Base-by-base conservation (phyloP, 192 early-diverging fungal genomes). In the Funneliformis geosporum region DNA sequence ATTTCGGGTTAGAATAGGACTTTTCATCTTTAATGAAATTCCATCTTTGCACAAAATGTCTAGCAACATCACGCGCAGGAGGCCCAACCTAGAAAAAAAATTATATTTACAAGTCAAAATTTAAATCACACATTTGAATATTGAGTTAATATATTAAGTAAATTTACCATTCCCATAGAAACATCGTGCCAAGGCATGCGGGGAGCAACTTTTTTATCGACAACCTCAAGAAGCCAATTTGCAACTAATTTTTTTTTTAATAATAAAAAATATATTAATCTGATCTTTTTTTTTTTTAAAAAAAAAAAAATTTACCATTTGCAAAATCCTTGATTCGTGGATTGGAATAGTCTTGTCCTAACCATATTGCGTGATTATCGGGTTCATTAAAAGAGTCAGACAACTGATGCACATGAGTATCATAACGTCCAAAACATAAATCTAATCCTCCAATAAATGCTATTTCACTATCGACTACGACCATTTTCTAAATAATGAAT, bases 171-270 rank as follows among this genome's bases (percentile, higher is more conserved):
- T 69, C 89, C 93, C 79, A 94, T 88, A 21, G 91, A 91, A 39
- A 96, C 87, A 71, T 96, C 95, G 81, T 96, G 95, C 95, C 95
- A 96, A n/a, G 95, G 95, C 95, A 95, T 94, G 75, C 95, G 89
- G 11, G 92, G 82, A 42, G 85, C 42, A 0, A 73, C n/a, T 25
- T 83, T 85, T 64, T 87, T 85, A 71, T 89, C 88, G 43, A 88
- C 83, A 72, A 88, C 62, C 33, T 84, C 82, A 6, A n/a, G 21
- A n/a, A 50, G 59, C 33, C 69, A 82, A 27, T 82, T 73, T 39
- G 75, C 76, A 60, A 82, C 81, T 50, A 61, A 33, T 33, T 33
- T 33, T 33, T 33, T 33, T 33, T 33, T n/a, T n/a, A n/a, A n/a
- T n/a, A n/a, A n/a, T 33, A 33, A 33, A 33, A 33, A 33, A 33